A percentile compares a stretch with the other conserved stretches of the same genome.
Evolutionary conservation across 2,329 filamentous ascomycete genomes (phyloP).

Genomic region (Colletotrichum gloeosporioides): DNA sequence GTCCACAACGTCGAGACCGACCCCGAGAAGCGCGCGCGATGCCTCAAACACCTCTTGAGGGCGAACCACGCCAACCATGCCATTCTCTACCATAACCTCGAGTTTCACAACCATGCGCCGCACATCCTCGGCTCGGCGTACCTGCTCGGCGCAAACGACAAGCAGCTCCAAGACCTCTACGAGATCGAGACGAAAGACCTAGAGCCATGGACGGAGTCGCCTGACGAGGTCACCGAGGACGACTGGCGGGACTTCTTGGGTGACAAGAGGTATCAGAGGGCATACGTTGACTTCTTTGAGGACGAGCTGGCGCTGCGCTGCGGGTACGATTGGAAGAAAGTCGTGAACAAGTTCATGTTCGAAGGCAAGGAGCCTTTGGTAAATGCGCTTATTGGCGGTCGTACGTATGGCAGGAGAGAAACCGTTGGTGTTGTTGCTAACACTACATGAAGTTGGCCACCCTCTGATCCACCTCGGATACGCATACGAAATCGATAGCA

Average conservation of each 20-base stretch:
- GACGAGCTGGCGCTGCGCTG: constrained; percentile 78
- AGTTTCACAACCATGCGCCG: constrained; percentile 83
- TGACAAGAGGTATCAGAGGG: constrained; percentile 81
- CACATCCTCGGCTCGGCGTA: constrained; percentile 88
- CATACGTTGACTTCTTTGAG: constrained; percentile 94
- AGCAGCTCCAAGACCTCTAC: constrained; percentile 81
- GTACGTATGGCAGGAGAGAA: constrained; percentile 57
- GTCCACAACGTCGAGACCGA: constrained; percentile 82
- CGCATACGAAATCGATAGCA: constrained; percentile 85
- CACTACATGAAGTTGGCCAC: constrained; percentile 70
- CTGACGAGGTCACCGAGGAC: constrained; percentile 78
- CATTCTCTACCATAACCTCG: constrained; percentile 76
- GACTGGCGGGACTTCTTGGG: constrained; percentile 91
- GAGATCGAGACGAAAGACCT: constrained; percentile 75
- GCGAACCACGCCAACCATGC: constrained; percentile 92
- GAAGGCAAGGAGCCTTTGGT: constrained; percentile 77
- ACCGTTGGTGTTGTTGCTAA: constrained; percentile 27
- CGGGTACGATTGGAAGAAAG: constrained; percentile 83
- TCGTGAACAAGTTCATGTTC: constrained; percentile 80
- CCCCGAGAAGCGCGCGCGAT: constrained; percentile 78
- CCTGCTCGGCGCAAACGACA: constrained; percentile 75
- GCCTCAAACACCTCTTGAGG: constrained; percentile 88
- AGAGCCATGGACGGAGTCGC: constrained; percentile 83
- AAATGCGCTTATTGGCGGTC: constrained; percentile 78
- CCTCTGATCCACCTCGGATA: constrained; percentile 96